A percentile compares a stretch with the other conserved stretches of the same genome.
phyloP scores from a whole-genome alignment of 1,284 basidiomycete genomes.

The Polyporus tsugae region DNA sequence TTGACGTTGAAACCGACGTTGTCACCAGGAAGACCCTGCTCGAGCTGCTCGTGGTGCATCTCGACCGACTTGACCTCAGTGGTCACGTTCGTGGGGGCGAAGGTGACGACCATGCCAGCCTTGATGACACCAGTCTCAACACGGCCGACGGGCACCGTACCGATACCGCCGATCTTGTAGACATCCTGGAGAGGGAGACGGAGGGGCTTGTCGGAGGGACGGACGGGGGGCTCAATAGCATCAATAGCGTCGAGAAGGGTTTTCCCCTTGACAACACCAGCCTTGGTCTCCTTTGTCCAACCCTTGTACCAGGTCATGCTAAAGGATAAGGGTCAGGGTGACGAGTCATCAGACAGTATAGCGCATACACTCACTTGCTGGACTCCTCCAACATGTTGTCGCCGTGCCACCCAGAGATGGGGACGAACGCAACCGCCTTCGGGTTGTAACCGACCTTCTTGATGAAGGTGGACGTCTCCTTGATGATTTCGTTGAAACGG shows the following conservation, averaged over 20 bases:
- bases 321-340: constrained; percentile 32
- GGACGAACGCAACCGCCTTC: constrained; percentile 97
- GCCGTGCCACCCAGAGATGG: constrained; percentile 99
- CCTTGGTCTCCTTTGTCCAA: constrained; percentile 96
- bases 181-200: constrained; percentile 99
- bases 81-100: constrained; percentile 97
- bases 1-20: constrained; percentile 99
- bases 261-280: constrained; percentile 94
- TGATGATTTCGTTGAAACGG: constrained; percentile 99
- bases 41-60: constrained; percentile 99
- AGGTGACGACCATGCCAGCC: constrained; percentile 98
- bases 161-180: constrained; percentile 99
- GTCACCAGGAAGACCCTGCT: constrained; percentile 96
- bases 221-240: constrained; percentile 96
- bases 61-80: constrained; percentile 99
- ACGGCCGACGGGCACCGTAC: constrained; percentile 99
- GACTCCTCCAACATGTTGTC: constrained; percentile 99
- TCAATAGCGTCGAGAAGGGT: constrained; percentile 99
- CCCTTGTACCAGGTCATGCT: constrained; percentile 99
- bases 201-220: constrained; percentile 99
- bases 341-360: constrained; percentile 17
- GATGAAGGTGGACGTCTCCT: constrained; percentile 99
- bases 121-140: constrained; percentile 99
- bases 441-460: constrained; percentile 99
- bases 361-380: constrained; percentile 68